Percentiles rank a stretch among this genome's conserved stretches.
Evolutionary conservation across 1,284 basidiomycete species (phyloP).

Genomic region (Pisolithus thermaeus): DNA sequence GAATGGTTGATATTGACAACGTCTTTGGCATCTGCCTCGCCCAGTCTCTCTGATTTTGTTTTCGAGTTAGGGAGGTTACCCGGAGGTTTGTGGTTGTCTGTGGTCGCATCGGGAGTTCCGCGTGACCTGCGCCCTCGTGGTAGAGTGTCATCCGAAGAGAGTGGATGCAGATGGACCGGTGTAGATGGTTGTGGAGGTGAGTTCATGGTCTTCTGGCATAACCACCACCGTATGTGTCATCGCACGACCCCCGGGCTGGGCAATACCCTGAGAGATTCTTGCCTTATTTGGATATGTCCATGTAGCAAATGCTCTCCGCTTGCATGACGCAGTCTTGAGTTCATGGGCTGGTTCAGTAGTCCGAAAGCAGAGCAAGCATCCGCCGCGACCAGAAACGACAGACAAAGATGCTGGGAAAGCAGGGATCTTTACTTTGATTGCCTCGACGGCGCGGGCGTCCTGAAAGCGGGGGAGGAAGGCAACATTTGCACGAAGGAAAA

Average conservation of each 20-base stretch:
- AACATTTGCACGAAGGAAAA: slow-evolving; percentile 48
- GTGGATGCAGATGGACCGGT: slow-evolving; percentile 61
- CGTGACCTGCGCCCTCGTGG: slow-evolving; percentile 39
- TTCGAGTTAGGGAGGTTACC: slow-evolving; percentile 57
- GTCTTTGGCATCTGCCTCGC: slow-evolving; percentile 20
- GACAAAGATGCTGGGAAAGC: slow-evolving; percentile 70
- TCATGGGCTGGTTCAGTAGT: slow-evolving; percentile 26
- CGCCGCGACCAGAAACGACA: slow-evolving; percentile 47
- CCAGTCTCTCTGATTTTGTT: slow-evolving; percentile 47
- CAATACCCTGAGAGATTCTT: not conserved
- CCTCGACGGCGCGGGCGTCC: slow-evolving; percentile 55
- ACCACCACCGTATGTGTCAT: slow-evolving; percentile 1
- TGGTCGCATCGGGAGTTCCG: slow-evolving; percentile 20
- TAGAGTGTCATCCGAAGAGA: slow-evolving; percentile 49
- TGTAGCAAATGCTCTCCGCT: no score
- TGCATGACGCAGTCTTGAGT: not conserved
- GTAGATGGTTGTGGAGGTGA: slow-evolving; percentile 32
- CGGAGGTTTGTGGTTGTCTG: slow-evolving; percentile 25
- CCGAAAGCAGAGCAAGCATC: slow-evolving; percentile 35
- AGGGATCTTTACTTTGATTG: slow-evolving; percentile 75
- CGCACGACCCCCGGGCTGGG: not conserved
- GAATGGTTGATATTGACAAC: slow-evolving; percentile 3
- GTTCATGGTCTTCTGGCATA: slow-evolving; percentile 23
- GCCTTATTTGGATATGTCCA: not conserved
- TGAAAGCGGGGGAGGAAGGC: slow-evolving; percentile 66